Conservation (phyloP, 345 rosid species). For the Erodium maritimum region DNA sequence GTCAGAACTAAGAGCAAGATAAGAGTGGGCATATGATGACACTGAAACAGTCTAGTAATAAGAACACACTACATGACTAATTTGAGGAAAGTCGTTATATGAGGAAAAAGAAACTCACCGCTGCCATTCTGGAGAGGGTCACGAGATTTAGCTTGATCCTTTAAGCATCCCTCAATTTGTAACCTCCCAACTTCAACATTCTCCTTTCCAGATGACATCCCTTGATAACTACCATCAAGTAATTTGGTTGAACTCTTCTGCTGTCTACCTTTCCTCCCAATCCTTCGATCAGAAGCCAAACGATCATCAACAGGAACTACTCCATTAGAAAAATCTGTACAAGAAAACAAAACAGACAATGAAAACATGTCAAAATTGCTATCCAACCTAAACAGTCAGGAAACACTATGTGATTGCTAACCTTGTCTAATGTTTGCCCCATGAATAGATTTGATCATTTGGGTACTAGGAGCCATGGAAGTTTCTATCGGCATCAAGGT, state of each 20-base stretch:
- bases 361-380: slow-evolving; percentile 5
- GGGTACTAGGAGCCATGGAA: slow-evolving; percentile 16
- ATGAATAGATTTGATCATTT: slow-evolving; percentile 12
- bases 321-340: slow-evolving; percentile 34
- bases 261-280: slow-evolving; percentile 69
- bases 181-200: slow-evolving; percentile 25
- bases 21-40: too few relatives aligned
- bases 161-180: slow-evolving; percentile 12
- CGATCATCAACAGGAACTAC: slow-evolving; percentile 30
- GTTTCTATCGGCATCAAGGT: slow-evolving; percentile 18
- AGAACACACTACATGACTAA: background rate
- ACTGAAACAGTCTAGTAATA: too few relatives aligned
- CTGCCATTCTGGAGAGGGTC: slow-evolving; percentile 17
- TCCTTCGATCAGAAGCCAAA: slow-evolving; percentile 33
- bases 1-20: too few relatives aligned
- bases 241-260: slow-evolving; percentile 50
- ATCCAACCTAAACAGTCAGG: slow-evolving; percentile 6
- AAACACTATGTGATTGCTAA: slow-evolving; percentile 15
- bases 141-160: slow-evolving; percentile 13
- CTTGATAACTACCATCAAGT: slow-evolving; percentile 38
- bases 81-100: background rate
- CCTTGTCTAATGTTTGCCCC: slow-evolving; percentile 35
- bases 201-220: slow-evolving; percentile 33
- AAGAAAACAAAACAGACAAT: slow-evolving; percentile 5
- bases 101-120: slow-evolving; percentile 18